phyloP scores from a whole-genome alignment of 768 basidiomycete genomes.

The Symmetrospora coprosmae region DNA sequence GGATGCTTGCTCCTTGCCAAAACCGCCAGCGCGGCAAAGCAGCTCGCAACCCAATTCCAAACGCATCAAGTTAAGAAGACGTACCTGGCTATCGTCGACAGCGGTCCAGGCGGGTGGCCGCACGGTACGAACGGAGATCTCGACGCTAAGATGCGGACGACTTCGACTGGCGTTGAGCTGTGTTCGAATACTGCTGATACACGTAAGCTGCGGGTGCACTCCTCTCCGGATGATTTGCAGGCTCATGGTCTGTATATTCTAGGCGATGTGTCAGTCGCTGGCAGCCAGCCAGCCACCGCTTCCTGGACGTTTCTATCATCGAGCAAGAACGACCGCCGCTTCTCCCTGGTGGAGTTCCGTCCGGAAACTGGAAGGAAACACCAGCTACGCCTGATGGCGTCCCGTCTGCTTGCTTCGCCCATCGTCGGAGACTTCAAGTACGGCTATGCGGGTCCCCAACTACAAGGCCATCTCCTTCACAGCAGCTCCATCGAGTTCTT shows the following conservation, averaged over 20 bases:
- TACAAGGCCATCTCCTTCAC: slow-evolving; percentile 14
- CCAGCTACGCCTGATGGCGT: slow-evolving; percentile 3
- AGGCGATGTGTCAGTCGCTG: no score
- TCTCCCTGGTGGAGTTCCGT: not conserved
- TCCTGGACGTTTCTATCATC: not conserved
- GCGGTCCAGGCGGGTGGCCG: not conserved
- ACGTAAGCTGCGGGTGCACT: no score
- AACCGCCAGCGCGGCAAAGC: not conserved
- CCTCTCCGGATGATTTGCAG: no score
- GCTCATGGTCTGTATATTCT: no score
- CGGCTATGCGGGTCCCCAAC: not conserved
- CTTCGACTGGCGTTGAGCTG: no score
- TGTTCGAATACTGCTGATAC: no score
- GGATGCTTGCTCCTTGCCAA: slow-evolving; percentile 9
- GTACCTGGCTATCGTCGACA: slow-evolving; percentile 11
- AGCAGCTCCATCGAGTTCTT: not conserved
- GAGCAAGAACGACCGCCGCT: no score
- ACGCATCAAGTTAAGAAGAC: not conserved
- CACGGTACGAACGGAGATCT: no score
- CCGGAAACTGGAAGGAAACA: slow-evolving; percentile 9
- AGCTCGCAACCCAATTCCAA: not conserved
- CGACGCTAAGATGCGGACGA: no score
- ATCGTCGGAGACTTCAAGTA: slow-evolving; percentile 16
- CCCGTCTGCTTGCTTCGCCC: not conserved
- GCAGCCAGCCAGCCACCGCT: not conserved